These are phyloP conservation scores for Ceratobasidium theobromae DNA, from an alignment of 1,284 basidiomycete species.

Conservation along the genomic window DNA sequence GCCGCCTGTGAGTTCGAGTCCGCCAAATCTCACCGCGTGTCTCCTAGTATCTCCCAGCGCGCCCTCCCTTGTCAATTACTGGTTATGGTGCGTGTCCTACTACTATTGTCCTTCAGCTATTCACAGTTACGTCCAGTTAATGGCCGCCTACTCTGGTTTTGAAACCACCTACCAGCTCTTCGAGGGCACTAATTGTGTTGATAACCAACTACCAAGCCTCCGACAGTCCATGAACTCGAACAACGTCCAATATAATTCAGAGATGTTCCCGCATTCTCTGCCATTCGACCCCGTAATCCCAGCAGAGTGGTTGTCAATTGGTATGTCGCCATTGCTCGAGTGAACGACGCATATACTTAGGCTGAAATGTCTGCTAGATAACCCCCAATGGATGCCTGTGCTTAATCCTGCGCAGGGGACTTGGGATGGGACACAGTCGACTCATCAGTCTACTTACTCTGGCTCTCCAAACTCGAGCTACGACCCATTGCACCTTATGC, in stretches of 20 bases:
- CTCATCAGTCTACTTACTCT: background rate
- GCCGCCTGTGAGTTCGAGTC: background rate
- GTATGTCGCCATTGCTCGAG: background rate
- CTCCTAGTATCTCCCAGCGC: no score
- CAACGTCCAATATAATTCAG: background rate
- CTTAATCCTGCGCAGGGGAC: background rate
- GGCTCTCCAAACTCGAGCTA: constrained; percentile 5
- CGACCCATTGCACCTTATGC: background rate
- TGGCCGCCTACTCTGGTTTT: background rate
- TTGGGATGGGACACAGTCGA: background rate
- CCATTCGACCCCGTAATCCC: background rate
- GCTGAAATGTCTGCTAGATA: background rate
- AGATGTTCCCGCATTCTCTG: background rate
- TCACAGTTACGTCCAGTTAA: constrained; percentile 4
- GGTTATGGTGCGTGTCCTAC: constrained; percentile 4
- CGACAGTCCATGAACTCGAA: background rate
- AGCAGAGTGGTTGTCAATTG: background rate
- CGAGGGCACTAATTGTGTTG: background rate
- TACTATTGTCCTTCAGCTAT: background rate
- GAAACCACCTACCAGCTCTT: background rate
- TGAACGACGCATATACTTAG: background rate
- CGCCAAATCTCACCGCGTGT: background rate
- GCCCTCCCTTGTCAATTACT: background rate
- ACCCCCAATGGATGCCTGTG: background rate
- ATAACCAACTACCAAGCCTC: background rate